phyloP scores from a whole-genome alignment of 345 rosid genomes.

The Fremontodendron californicum region DNA sequence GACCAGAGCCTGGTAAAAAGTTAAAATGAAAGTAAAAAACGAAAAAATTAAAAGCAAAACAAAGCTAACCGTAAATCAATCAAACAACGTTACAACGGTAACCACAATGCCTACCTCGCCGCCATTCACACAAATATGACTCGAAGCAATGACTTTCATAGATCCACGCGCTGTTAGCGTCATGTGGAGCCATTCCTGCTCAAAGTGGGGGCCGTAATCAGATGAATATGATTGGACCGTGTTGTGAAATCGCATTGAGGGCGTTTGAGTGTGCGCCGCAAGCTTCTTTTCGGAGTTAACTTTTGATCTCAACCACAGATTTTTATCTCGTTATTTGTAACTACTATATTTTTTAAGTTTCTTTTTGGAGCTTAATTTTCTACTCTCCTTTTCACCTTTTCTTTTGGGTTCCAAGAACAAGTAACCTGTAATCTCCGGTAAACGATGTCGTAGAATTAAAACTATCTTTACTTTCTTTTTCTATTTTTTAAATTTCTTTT shows the following conservation, averaged over 20 bases:
- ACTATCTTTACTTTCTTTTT: too few relatives aligned
- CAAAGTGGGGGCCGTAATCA: not conserved
- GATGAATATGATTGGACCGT: constrained; percentile 8
- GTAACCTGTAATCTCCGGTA: too few relatives aligned
- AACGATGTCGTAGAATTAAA: too few relatives aligned
- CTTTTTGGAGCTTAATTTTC: not conserved
- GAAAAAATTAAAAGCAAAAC: not conserved
- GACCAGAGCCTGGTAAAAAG: constrained; percentile 7
- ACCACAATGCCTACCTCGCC: not conserved
- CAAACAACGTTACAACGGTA: not conserved
- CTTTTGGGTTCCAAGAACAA: not conserved
- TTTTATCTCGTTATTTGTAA: not conserved
- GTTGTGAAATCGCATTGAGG: not conserved
- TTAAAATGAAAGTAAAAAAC: not conserved
- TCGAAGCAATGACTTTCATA: not conserved
- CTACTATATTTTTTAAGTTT: not conserved
- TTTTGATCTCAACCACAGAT: not conserved
- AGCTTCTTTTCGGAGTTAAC: constrained; percentile 1
- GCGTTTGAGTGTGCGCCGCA: not conserved
- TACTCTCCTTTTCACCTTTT: not conserved
- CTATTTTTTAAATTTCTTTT: too few relatives aligned
- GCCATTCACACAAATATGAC: not conserved
- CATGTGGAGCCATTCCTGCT: not conserved
- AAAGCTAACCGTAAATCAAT: not conserved
- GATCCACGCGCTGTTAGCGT: not conserved